A percentile compares a stretch with the other conserved stretches of the same genome.
Evolutionary conservation across 148 eudicot species (phyloP).

Genomic region (Euryodendron excelsum): DNA sequence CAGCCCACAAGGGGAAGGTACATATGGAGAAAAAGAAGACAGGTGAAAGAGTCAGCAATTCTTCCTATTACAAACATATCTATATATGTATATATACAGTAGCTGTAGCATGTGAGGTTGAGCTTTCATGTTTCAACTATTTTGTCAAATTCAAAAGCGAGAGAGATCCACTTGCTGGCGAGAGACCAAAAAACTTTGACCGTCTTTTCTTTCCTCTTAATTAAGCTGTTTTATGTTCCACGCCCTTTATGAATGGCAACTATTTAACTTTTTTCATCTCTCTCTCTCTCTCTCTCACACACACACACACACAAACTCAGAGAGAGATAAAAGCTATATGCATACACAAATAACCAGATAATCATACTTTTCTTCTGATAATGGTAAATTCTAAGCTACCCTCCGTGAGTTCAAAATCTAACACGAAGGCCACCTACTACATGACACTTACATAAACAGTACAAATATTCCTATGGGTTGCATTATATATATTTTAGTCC

Average conservation of each 20-base stretch:
- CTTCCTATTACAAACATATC: neutral
- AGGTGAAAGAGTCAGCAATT: neutral
- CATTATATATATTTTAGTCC: no score
- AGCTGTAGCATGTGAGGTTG: conserved; percentile 6
- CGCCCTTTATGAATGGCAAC: neutral
- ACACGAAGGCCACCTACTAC: no score
- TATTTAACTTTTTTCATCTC: neutral
- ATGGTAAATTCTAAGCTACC: no score
- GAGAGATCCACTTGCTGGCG: conserved; percentile 2
- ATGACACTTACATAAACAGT: no score
- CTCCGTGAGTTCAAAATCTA: no score
- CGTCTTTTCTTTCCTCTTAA: conserved; percentile 1
- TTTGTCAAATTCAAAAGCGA: conserved; percentile 19
- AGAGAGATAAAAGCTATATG: no score
- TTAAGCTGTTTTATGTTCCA: neutral
- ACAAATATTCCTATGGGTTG: no score
- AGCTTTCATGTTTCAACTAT: conserved; percentile 19
- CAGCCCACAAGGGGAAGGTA: no score
- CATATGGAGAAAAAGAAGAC: neutral
- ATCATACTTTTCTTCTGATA: no score
- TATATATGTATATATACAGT: no score
- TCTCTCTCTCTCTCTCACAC: neutral
- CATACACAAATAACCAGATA: no score
- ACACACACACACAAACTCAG: no score
- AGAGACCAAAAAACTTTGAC: conserved; percentile 21